Percentiles rank a stretch among this genome's conserved stretches.
Evolutionary conservation across 1,284 basidiomycete genomes (phyloP).

Genomic region (Leccinum subfulvum): DNA sequence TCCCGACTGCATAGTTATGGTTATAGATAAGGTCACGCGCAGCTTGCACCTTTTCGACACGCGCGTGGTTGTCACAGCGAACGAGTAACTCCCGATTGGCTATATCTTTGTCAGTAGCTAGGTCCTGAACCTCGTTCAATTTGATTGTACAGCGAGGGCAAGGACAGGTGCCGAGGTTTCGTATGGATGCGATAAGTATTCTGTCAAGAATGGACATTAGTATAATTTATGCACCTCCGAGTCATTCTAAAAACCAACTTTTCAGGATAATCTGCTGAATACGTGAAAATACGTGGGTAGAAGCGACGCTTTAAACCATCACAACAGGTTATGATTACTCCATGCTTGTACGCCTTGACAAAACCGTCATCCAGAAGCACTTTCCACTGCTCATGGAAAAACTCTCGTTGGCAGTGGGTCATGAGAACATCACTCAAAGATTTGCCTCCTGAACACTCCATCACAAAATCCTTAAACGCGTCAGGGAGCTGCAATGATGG

Average conservation of each 20-base stretch:
- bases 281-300: constrained; percentile 26
- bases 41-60: constrained; percentile 5
- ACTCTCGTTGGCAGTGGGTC: constrained; percentile 22
- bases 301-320: constrained; percentile 21
- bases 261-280: constrained; percentile 32
- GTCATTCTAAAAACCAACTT: constrained; percentile 18
- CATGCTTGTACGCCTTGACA: constrained; percentile 22
- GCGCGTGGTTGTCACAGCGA: neutral
- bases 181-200: constrained; percentile 29
- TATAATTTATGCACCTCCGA: neutral
- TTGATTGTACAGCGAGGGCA: constrained; percentile 33
- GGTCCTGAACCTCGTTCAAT: neutral
- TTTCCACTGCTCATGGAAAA: constrained; percentile 22
- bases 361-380: constrained; percentile 5
- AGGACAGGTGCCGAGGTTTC: constrained; percentile 27
- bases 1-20: constrained; percentile 12
- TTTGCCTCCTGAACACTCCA: neutral
- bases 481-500: neutral
- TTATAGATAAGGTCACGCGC: constrained; percentile 17
- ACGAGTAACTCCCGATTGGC: neutral
- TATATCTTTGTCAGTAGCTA: neutral
- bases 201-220: constrained; percentile 14
- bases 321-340: constrained; percentile 17
- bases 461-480: constrained; percentile 14
- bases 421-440: constrained; percentile 6